phyloP scores from a whole-genome alignment of 2,329 filamentous ascomycete species.

The Fusarium nelsonii region DNA sequence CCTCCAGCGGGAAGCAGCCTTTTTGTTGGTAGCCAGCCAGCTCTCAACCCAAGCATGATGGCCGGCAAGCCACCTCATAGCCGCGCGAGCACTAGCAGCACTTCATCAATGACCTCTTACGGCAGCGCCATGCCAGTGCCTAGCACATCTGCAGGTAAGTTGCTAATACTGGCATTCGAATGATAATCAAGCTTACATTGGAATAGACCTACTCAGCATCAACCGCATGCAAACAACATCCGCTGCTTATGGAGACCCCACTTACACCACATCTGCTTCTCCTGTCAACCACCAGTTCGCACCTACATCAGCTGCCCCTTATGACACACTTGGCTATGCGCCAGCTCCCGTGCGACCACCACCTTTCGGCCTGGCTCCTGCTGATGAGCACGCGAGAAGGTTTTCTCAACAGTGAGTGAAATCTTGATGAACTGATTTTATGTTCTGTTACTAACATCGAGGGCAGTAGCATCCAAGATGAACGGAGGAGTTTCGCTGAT shows the following conservation, averaged over 20 bases:
- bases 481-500: slow-evolving; percentile 82
- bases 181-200: slow-evolving; percentile 63
- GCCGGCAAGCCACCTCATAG: slow-evolving; percentile 57
- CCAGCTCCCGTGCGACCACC: slow-evolving; percentile 70
- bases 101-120: slow-evolving; percentile 75
- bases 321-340: slow-evolving; percentile 82
- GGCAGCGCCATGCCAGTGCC: slow-evolving; percentile 77
- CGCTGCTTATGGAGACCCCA: slow-evolving; percentile 77
- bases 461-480: slow-evolving; percentile 53
- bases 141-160: slow-evolving; percentile 76
- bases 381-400: slow-evolving; percentile 71
- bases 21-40: slow-evolving; percentile 70
- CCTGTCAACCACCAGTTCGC: slow-evolving; percentile 75
- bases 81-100: slow-evolving; percentile 70
- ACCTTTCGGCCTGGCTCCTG: slow-evolving; percentile 68
- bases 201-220: slow-evolving; percentile 79
- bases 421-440: not conserved
- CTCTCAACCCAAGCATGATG: slow-evolving; percentile 68
- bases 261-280: slow-evolving; percentile 75
- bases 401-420: slow-evolving; percentile 86
- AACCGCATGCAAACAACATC: slow-evolving; percentile 73
- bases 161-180: not conserved
- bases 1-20: slow-evolving; percentile 69
- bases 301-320: slow-evolving; percentile 73
- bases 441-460: slow-evolving; percentile 27